Percentiles rank a stretch among this genome's conserved stretches.
Evolutionary conservation across 2,329 filamentous ascomycete genomes (phyloP).

Genomic region (Phyllosticta paracitricarpa): DNA sequence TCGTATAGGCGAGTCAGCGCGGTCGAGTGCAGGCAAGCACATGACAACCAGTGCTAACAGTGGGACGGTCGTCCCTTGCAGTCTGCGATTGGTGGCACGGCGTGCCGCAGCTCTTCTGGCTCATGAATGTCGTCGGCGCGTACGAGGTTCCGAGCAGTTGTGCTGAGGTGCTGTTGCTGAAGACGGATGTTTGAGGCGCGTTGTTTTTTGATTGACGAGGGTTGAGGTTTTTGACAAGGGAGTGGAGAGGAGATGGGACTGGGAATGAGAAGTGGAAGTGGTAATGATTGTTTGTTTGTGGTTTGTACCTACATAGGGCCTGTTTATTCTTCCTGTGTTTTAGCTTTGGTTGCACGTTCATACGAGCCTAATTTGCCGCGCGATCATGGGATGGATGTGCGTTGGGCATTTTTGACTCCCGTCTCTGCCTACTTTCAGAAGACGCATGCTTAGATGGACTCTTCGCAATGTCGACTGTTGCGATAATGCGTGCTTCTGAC

Average conservation of each 20-base stretch:
- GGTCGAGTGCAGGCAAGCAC: background rate
- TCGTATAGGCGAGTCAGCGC: background rate
- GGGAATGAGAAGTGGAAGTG: no score
- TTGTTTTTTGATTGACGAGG: background rate
- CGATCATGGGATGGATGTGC: no score
- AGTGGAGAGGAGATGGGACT: background rate
- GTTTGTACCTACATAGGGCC: no score
- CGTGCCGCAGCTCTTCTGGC: slow-evolving; percentile 11
- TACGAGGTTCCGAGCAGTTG: slow-evolving; percentile 7
- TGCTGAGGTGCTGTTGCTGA: slow-evolving; percentile 10
- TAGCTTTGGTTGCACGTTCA: no score
- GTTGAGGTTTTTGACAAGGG: background rate
- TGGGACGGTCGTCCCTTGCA: background rate
- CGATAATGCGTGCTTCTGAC: no score
- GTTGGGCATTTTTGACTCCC: no score
- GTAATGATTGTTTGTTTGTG: no score
- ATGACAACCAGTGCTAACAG: background rate
- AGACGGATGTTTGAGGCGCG: slow-evolving; percentile 1
- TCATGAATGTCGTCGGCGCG: background rate
- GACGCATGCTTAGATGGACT: no score
- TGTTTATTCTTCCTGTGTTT: no score
- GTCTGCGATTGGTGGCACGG: slow-evolving; percentile 12
- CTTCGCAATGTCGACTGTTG: no score
- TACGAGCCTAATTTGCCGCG: no score
- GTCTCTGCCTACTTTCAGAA: no score